phyloP scores from a whole-genome alignment of 768 basidiomycete species.

The Tulasnella sp. region DNA sequence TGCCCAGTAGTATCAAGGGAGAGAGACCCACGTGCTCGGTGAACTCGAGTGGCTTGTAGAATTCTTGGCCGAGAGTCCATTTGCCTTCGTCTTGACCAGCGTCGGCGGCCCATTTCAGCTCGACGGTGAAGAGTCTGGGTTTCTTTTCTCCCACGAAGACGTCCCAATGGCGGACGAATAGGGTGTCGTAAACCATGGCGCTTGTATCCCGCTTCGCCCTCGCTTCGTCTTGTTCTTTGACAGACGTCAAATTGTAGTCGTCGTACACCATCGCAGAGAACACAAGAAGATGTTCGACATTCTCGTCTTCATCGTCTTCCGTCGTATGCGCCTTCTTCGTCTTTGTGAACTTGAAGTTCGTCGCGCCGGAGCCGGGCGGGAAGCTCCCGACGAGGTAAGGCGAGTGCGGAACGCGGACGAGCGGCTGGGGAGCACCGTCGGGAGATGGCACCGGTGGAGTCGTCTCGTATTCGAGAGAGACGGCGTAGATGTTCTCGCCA shows the following conservation, averaged over 20 bases:
- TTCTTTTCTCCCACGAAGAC: constrained; percentile 63
- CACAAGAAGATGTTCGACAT: constrained; percentile 38
- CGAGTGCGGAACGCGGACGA: constrained; percentile 52
- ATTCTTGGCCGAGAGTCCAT: constrained; percentile 43
- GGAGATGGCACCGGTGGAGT: constrained; percentile 26
- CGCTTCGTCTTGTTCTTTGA: constrained; percentile 53
- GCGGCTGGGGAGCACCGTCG: constrained; percentile 29
- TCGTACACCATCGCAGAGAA: constrained; percentile 63
- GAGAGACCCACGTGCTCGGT: constrained; percentile 49
- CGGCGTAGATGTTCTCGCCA: constrained; percentile 46
- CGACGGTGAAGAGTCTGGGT: constrained; percentile 58
- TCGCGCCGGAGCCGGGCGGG: constrained; percentile 7
- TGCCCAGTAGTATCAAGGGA: neutral
- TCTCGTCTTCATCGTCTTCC: neutral
- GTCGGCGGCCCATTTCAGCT: constrained; percentile 37
- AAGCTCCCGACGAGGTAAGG: constrained; percentile 30
- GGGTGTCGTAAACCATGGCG: constrained; percentile 56
- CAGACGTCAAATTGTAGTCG: constrained; percentile 39
- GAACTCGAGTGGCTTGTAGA: constrained; percentile 48
- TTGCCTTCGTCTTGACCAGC: constrained; percentile 26
- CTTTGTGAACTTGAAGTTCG: constrained; percentile 62
- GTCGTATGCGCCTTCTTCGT: constrained; percentile 11
- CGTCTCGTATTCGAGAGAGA: constrained; percentile 38
- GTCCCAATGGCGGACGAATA: constrained; percentile 67
- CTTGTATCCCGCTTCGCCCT: constrained; percentile 62